Evolutionary conservation across 148 eudicot genomes (phyloP), one percentile per base, ranked within the genome.

Genomic region (Persicaria tinctoria): DNA sequence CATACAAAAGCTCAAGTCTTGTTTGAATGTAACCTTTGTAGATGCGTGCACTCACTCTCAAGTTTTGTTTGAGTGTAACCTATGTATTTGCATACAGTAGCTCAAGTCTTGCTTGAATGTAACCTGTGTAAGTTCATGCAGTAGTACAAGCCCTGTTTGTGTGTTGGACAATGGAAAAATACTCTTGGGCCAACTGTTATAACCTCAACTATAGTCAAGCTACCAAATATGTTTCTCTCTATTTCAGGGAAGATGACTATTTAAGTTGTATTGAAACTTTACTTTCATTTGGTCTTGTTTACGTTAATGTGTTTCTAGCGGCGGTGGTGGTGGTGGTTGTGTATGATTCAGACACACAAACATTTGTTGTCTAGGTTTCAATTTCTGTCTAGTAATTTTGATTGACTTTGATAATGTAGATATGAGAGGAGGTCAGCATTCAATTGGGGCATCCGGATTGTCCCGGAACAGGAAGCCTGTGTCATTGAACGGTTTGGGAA

Each of bases 401-500:
- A 32, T n/a, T 32, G 5, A 63, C 6, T 41, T 14, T 66, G 70
- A 66, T 66, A 5, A 46, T 47, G 5, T 48, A 93, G 96, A 80
- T 85, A 82, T 84, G 87, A 82, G 70, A 84, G 84, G 66, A 73
- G 80, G 47, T 83, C 88, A 1, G 96, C 92, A 6, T 48, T 90
- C 3, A 95, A 95, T 62, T 95, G 93, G 94, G 97, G 99, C 1
- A 68, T 95, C 23, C 87, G 88, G 7, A 85, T 95, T 32, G 99
- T 95, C 16, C 96, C 99, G 10, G 96, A 95, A 80, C 89, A 81
- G 83, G 91, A 89, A 70, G 96, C 99, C 0, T 92, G 68, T 76
- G 94, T 95, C 66, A 81, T 95, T 70, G 99, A 95, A 68, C 85
- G 99, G 18, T 95, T 95, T 73, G 99, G 97, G 57, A 88, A 80